These are phyloP conservation scores for Sarocladiaceae sp. DNA, from an alignment of 2,329 filamentous ascomycete genomes.

Conservation along the genomic window DNA sequence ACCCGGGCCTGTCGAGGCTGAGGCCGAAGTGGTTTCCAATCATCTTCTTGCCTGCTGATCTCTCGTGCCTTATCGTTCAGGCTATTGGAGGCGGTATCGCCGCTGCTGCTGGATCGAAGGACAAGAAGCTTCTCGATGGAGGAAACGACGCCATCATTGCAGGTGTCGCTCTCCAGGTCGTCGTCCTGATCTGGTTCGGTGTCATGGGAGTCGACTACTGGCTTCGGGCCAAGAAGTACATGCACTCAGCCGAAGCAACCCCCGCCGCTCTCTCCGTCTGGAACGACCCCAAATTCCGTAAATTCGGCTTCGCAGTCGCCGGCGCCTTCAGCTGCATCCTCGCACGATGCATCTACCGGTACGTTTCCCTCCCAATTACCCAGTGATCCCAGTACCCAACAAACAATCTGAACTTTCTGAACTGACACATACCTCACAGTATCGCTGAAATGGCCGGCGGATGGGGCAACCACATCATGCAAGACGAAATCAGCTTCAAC, in stretches of 20 bases:
- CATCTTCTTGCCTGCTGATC: constrained; percentile 56
- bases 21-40: constrained; percentile 48
- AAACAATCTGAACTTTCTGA: background rate
- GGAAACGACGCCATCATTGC: constrained; percentile 52
- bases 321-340: constrained; percentile 42
- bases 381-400: background rate
- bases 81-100: constrained; percentile 54
- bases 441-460: constrained; percentile 61
- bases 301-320: constrained; percentile 39
- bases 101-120: constrained; percentile 37
- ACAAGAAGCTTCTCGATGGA: constrained; percentile 33
- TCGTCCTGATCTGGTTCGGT: constrained; percentile 45
- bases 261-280: constrained; percentile 33
- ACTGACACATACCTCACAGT: constrained; percentile 28
- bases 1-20: constrained; percentile 46
- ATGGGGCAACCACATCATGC: constrained; percentile 61
- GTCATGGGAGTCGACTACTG: constrained; percentile 40
- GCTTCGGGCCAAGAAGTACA: constrained; percentile 34
- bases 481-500: constrained; percentile 55
- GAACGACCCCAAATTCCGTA: constrained; percentile 36
- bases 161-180: constrained; percentile 49
- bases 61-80: constrained; percentile 55
- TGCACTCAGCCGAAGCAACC: constrained; percentile 26
- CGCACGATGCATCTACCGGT: constrained; percentile 53
- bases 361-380: constrained; percentile 17